These are phyloP conservation scores for Fraxinus angustifolia DNA, from an alignment of 305 asterid genomes.

Conservation along the genomic window DNA sequence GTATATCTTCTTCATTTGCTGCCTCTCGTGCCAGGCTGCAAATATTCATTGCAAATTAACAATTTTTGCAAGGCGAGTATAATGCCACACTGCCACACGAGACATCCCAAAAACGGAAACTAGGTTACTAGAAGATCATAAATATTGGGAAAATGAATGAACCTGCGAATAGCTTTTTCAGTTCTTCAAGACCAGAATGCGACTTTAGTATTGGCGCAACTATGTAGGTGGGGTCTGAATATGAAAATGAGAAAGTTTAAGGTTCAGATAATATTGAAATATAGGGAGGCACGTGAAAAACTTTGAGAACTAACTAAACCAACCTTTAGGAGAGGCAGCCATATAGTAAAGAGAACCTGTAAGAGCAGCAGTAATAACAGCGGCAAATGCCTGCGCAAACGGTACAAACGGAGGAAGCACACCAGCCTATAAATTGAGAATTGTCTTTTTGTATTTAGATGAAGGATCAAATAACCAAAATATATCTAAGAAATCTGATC, in stretches of 20 bases:
- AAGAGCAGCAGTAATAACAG: conserved; percentile 86
- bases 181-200: conserved; percentile 72
- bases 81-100: neutral
- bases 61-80: neutral
- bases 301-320: conserved; percentile 3
- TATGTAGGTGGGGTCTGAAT: conserved; percentile 78
- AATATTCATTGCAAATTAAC: conserved; percentile 13
- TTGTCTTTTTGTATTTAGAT: neutral
- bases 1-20: conserved; percentile 93
- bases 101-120: neutral
- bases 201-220: conserved; percentile 79
- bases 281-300: neutral
- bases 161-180: conserved; percentile 89
- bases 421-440: conserved; percentile 51
- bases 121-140: neutral
- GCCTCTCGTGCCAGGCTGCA: conserved; percentile 91
- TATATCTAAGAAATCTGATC: neutral
- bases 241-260: conserved; percentile 1
- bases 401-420: conserved; percentile 95
- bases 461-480: neutral
- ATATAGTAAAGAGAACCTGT: conserved; percentile 85
- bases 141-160: neutral
- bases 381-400: conserved; percentile 94
- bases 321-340: conserved; percentile 91
- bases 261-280: conserved; percentile 5